Percentiles rank a stretch among this genome's conserved stretches.
Evolutionary conservation across 768 basidiomycete genomes (phyloP).

Genomic region (Amanita fuliginea): DNA sequence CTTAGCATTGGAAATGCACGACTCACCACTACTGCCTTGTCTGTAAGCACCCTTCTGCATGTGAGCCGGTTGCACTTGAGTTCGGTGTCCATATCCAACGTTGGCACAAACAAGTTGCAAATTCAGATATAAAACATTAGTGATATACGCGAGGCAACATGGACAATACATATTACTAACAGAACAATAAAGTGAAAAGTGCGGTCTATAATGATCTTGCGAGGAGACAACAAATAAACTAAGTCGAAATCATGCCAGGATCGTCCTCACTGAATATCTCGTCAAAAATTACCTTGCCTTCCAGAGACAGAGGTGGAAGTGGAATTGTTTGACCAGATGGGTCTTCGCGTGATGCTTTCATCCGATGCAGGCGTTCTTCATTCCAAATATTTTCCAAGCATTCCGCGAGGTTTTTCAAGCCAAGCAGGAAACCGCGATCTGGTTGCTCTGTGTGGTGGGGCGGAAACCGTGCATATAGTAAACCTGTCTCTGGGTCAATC

Average conservation of each 20-base stretch:
- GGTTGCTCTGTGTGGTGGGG: conserved; percentile 84
- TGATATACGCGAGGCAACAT: neutral
- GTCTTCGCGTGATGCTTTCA: conserved; percentile 53
- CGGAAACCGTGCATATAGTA: conserved; percentile 87
- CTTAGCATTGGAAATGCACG: neutral
- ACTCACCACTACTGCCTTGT: conserved; percentile 82
- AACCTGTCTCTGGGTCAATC: conserved; percentile 71
- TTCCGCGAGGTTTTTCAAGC: conserved; percentile 70
- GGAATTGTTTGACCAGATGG: conserved; percentile 32
- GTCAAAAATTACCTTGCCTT: conserved; percentile 73
- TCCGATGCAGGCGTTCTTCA: conserved; percentile 63
- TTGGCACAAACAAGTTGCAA: neutral
- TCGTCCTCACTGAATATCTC: conserved; percentile 68
- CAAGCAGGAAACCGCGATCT: conserved; percentile 91
- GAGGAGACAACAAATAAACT: conserved; percentile 4
- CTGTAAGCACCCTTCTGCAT: conserved; percentile 53
- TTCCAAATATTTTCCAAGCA: conserved; percentile 82
- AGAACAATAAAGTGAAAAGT: neutral
- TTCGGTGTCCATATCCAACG: conserved; percentile 53
- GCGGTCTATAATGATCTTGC: conserved; percentile 8
- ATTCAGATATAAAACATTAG: neutral
- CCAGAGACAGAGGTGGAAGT: conserved; percentile 52
- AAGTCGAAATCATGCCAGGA: conserved; percentile 56
- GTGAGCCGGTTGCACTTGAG: conserved; percentile 72
- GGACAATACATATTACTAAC: conserved; percentile 3